Evolutionary conservation across 257 asterid species (phyloP), one percentile per base, ranked within the genome.

Genomic region (Gentiana macrophylla): DNA sequence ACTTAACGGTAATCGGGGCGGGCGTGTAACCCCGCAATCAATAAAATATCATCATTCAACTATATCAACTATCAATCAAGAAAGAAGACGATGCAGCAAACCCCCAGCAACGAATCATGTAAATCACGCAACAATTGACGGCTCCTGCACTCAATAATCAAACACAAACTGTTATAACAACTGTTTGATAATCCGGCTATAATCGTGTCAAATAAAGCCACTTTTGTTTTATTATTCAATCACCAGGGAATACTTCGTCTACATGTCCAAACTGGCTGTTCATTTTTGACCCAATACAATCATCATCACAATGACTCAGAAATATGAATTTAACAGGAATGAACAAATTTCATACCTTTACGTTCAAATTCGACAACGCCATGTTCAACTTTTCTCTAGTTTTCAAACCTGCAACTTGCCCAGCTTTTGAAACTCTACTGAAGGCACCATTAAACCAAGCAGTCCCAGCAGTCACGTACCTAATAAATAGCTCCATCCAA

Each of bases 381-480:
- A 75, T 11, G 66, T 66, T 91, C 98, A 95, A 87, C 69, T 84
- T 87, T 59, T 84, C 93, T 75, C 91, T 87, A 55, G 98, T 84
- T 81, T 87, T 91, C 43, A 86, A 61, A 57, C 93, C 85, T 72
- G 98, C 98, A 54, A 71, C 83, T 74, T 87, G 98, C 65, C 98
- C 94, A 49, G 77, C 96, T 74, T 81, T 91, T 53, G 98, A 84
- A 57, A 84, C 95, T 79, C 81, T 87, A 81, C 56, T 78, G 74
- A 87, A 79, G 70, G 95, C 94, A 49, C 95, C 97, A 59, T 81
- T 91, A 67, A 91, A 78, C 97, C 98, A 87, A 76, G 89, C 52
- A 49, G 97, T 70, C 74, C 98, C 98, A 60, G 95, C 87, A 61
- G 84, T 75, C 70, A 91, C 97, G 57, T 91, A 91, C 90, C 95